Evolutionary conservation across 2,329 filamentous ascomycete genomes (phyloP), one percentile per base, ranked within the genome.

Genomic region (Sarocladium oryzae): DNA sequence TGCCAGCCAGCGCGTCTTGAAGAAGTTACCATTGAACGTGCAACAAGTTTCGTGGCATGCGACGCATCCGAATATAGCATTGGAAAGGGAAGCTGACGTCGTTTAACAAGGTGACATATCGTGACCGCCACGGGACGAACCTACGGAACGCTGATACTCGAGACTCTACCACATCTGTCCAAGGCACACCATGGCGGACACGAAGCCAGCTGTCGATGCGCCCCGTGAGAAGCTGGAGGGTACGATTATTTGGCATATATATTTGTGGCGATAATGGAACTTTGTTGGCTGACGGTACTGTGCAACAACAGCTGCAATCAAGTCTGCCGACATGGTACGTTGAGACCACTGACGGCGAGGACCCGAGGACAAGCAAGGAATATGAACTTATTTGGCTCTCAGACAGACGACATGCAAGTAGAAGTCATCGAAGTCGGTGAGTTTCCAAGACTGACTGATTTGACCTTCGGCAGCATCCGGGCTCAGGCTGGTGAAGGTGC

Each of bases 401-500:
- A 97, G 93, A 92, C 86, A 63, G 92, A 97, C 54, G 91, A 96
- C 63, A 96, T 99, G 93, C 90, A 96, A 66, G 82, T 88, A 63
- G 92, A 97, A 72, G 89, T 86, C 43, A 88, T 99, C 64, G 89
- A 96, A 81, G 87, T 96, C 66, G 90, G 92, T 96, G 84, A 60
- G 90, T 48, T 48, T 10, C 26, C 4, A 2, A 26, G 16, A 24
- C 15, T 32, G 38, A 20, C 11, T 15, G 26, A 16, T 24, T 15
- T 35, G 37, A 23, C 11, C 18, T 26, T 4, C n/a, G 18, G 18
- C n/a, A n/a, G n/a, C n/a, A n/a, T n/a, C n/a, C n/a, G n/a, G n/a
- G n/a, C n/a, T n/a, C n/a, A 33, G 50, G 55, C 65, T 68, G 57
- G 68, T 56, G 48, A 52, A 43, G 51, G n/a, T n/a, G n/a, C n/a